Conservation (phyloP, 164 flowering plant genomes). For the Pachysandra terminalis region DNA sequence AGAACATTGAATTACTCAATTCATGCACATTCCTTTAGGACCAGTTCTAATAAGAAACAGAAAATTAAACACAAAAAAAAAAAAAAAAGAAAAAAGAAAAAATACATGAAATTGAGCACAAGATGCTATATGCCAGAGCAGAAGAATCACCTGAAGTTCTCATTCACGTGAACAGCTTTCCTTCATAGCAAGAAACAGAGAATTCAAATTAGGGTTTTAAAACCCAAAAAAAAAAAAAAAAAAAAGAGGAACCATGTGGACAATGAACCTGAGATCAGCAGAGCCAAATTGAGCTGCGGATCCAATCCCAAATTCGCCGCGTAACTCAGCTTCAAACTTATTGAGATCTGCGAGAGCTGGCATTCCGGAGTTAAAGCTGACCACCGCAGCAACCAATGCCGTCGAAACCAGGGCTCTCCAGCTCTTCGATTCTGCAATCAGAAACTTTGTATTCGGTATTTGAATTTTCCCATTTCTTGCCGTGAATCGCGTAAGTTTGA, state of each 20-base stretch:
- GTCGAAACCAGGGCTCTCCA: slow-evolving; percentile 58
- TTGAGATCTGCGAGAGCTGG: slow-evolving; percentile 86
- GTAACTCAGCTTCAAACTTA: slow-evolving; percentile 73
- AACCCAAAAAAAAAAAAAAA: too few relatives aligned
- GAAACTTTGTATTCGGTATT: not conserved
- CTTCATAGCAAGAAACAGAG: slow-evolving; percentile 37
- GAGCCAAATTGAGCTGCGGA: slow-evolving; percentile 96
- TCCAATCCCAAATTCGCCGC: slow-evolving; percentile 96
- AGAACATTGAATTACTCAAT: not conserved
- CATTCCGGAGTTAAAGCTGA: slow-evolving; percentile 40
- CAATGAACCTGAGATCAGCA: slow-evolving; percentile 71
- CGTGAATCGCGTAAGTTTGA: not conserved
- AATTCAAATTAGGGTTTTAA: not conserved
- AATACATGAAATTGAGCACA: not conserved
- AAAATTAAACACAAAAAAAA: too few relatives aligned
- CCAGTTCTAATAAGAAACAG: too few relatives aligned
- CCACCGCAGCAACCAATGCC: slow-evolving; percentile 66
- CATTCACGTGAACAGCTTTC: slow-evolving; percentile 82
- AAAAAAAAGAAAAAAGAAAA: not conserved
- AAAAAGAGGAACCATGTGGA: not conserved
- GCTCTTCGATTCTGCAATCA: slow-evolving; percentile 31
- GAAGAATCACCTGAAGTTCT: slow-evolving; percentile 81
- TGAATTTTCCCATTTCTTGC: slow-evolving; percentile 14
- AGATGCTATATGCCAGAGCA: not conserved
- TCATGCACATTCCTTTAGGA: too few relatives aligned